These are phyloP conservation scores for Coniferiporia weirii DNA, from an alignment of 1,284 basidiomycete genomes.

Conservation along the genomic window DNA sequence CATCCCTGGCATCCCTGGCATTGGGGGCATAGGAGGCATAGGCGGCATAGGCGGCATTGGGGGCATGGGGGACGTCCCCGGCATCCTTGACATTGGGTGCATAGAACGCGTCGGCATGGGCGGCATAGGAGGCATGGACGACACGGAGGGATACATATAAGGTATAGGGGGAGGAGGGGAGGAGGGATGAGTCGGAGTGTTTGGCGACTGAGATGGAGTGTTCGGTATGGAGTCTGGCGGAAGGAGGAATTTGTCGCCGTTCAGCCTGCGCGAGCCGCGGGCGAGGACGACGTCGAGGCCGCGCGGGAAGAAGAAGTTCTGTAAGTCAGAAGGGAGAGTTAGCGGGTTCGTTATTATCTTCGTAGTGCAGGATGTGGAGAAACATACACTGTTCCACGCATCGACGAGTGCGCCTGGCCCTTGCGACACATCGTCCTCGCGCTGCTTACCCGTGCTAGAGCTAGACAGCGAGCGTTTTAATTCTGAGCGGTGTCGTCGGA, in stretches of 20 bases:
- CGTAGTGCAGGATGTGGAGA: background rate
- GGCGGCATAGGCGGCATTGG: background rate
- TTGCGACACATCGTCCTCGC: background rate
- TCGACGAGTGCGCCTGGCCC: slow-evolving; percentile 14
- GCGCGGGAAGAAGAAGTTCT: slow-evolving; percentile 16
- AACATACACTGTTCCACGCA: slow-evolving; percentile 14
- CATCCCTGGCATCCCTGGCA: slow-evolving; percentile 2
- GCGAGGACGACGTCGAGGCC: slow-evolving; percentile 17
- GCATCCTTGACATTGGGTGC: background rate
- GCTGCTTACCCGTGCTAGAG: slow-evolving; percentile 2
- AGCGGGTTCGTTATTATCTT: background rate
- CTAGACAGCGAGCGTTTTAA: background rate
- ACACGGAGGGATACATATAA: background rate
- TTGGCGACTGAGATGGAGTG: background rate
- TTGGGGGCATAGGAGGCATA: background rate
- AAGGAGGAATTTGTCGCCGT: slow-evolving; percentile 4
- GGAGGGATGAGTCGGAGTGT: background rate
- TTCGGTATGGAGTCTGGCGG: slow-evolving; percentile 4
- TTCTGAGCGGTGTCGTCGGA: background rate
- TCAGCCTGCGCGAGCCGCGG: slow-evolving; percentile 14
- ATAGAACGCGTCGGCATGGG: background rate
- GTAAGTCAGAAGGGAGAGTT: background rate
- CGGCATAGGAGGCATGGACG: background rate
- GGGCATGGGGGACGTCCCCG: background rate
- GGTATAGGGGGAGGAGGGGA: background rate